Base-by-base conservation (phyloP, 1,139 yeast species). In the Sugiyamaella grinbergsii region DNA sequence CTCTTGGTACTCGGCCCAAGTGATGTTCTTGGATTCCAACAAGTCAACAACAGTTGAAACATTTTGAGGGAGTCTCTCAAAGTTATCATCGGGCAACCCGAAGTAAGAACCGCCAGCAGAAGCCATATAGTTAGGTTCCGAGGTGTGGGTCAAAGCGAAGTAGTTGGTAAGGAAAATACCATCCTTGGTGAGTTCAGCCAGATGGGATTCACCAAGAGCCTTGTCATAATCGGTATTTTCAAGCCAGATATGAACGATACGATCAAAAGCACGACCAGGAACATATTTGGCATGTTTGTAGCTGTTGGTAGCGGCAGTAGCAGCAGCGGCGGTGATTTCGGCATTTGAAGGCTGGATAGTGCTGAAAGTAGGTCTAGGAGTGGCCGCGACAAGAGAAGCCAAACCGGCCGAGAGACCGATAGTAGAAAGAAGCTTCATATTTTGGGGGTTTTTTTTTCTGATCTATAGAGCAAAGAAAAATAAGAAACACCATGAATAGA, bases 1-100 rank as follows among this genome's bases (percentile, higher is more conserved):
- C 64, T 76, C 77, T 62, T 75, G 74, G 66, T 76, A 76, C 63
- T 76, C 78, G 45, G 71, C 78, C 79, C 80, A 76, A 11, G 79
- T 70, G 51, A 76, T 73, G 29, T 66, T 66, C 60, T 65, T 67
- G 47, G 66, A 62, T 59, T 76, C 79, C 51, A 76, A 64, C 51
- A 76, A 65, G 59, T 76, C 80, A 15, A 69, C 79, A 37, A 77
- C 55, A 36, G 73, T 70, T 41, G 79, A 75, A 33, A 77, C 71
- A 60, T 75, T 74, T 19, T 59, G 48, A 42, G 80, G 80, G 40
- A 76, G 56, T 10, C 66, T 53, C 54, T 71, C 67, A 62, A 73
- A 75, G 53, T 70, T 66, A 61, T 77, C 81, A 50, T 68, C 68
- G 49, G 65, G 68, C 49, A 76, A 67, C 16, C 78, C 75, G 54